Base-by-base conservation (phyloP, 805 yeast genomes). In the Saccharomycopsis fibuligera region DNA sequence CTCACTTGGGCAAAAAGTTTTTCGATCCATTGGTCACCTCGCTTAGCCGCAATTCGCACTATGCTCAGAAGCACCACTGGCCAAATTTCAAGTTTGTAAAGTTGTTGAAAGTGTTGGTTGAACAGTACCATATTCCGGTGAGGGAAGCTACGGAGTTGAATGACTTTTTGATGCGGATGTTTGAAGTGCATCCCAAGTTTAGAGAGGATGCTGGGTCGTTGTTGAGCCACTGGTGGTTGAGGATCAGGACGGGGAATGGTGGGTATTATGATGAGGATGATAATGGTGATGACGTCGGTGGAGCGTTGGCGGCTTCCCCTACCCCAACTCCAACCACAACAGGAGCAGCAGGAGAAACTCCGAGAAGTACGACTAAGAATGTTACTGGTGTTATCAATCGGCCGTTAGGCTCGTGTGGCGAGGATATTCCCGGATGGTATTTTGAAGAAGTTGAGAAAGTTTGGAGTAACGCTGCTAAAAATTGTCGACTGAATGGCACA, bases 181-280 rank as follows among this genome's bases (percentile, higher is more conserved):
- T 81, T 41, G 66, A 64, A 42, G 69, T 71, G 56, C 70, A 73
- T 56, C 75, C 81, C 23, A 61, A 62, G 39, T 69, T 69, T 10
- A 66, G 86, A 46, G 72, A 68, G 44, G 84, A 79, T 64, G 75
- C 80, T 24, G 75, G 76, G 35, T 68, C 76, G 5, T 67, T 79
- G 61, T 63, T 73, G 41, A 66, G 70, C 27, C 83, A 78, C 59
- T 72, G 76, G 3, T 80, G 54, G 53, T 29, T 50, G 40, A 30
- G 17, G 17, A 40, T 35, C 22, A 17, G 36, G 25, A 41, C 22
- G 14, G 50, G 37, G 40, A 35, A 21, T 23, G 22, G 14, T 5
- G n/a, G 5, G 16, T 4, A 25, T 14, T 35, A 41, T 27, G 39
- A 40, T 16, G 55, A 53, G 16, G 45, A 29, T 19, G 60, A 45